Conservation (phyloP, 768 basidiomycete genomes). For the Mycena belliarum region DNA sequence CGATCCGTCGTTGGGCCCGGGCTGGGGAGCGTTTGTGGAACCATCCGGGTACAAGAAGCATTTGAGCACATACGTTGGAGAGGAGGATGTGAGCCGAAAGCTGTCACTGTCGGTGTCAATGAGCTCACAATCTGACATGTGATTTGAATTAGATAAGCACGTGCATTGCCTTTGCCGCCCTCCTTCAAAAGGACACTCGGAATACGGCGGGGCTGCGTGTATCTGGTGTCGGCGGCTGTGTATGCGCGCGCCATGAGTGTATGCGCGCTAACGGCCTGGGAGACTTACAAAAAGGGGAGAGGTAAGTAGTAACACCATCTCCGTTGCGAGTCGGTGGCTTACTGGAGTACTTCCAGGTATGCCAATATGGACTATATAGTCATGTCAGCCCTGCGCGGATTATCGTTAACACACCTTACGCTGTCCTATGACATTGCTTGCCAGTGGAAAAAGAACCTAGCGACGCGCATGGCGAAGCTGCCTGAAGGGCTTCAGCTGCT, state of each 20-base stretch:
- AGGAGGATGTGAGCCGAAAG: background rate
- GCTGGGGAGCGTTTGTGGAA: conserved; percentile 8
- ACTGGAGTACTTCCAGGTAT: conserved; percentile 18
- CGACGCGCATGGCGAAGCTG: background rate
- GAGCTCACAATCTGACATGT: too few species aligned
- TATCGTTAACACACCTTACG: background rate
- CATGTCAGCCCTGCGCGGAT: conserved; percentile 9
- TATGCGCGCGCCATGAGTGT: conserved; percentile 14
- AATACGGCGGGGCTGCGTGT: background rate
- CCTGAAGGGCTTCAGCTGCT: background rate
- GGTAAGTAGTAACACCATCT: conserved; percentile 4
- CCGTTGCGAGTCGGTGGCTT: background rate
- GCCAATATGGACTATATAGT: conserved; percentile 27
- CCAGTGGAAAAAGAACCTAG: conserved; percentile 21
- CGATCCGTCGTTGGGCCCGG: conserved; percentile 12
- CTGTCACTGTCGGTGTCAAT: background rate
- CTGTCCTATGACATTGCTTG: conserved; percentile 25
- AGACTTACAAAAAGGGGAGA: conserved; percentile 26
- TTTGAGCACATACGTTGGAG: conserved; percentile 1
- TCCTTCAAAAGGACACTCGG: background rate
- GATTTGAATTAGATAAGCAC: background rate
- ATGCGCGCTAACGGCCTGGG: background rate
- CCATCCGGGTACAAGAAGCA: background rate
- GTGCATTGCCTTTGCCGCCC: background rate
- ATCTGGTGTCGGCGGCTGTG: background rate